Evolutionary conservation across 495 filamentous ascomycete species (phyloP), one percentile per base, ranked within the genome.

Genomic region (Neurospora sp.): DNA sequence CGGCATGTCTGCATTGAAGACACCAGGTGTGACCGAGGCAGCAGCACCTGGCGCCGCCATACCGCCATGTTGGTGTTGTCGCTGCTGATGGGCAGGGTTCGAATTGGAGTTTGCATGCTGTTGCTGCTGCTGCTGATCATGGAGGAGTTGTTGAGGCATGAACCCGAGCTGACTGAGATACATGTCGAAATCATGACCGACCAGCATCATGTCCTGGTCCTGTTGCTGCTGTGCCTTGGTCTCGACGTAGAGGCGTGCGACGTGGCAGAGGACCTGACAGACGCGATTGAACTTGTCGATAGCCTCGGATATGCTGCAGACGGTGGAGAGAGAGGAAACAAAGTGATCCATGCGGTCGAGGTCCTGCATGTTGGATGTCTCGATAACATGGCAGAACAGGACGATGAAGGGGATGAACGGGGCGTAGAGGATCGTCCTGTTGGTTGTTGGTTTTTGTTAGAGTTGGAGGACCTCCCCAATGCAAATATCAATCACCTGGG

Each of bases 391-490:
- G 83, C 90, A 91, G 83, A 93, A 92, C 5, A 93, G 83, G 3
- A 92, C 88, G 70, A 91, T 90, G 77, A 91, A 90, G 0, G 90
- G 91, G 44, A 89, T 87, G 77, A 93, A 92, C 4, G 90, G 91
- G 12, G 88, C 85, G 76, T 89, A 85, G 27, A 93, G 83, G 38
- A 93, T 84, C 2, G 87, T 87, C 90, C 90, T 91, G 31, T 54
- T 8, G 39, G 35, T 35, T 35, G 35, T 35, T 37, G 2, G 6
- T 14, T 72, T 72, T 31, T 42, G 74, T 60, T 20, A 78, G 62
- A n/a, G 54, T 7, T 31, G 27, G 23, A 10, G 35, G 35, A 54
- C 46, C 44, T 60, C 49, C 49, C 10, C 54, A 16, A 12, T 35
- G 4, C 35, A 4, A 35, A 23, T 2, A 40, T 4, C 7, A 38